These are phyloP conservation scores for Vaccinium macrocarpon DNA, from an alignment of 148 eudicot genomes.

Conservation along the genomic window DNA sequence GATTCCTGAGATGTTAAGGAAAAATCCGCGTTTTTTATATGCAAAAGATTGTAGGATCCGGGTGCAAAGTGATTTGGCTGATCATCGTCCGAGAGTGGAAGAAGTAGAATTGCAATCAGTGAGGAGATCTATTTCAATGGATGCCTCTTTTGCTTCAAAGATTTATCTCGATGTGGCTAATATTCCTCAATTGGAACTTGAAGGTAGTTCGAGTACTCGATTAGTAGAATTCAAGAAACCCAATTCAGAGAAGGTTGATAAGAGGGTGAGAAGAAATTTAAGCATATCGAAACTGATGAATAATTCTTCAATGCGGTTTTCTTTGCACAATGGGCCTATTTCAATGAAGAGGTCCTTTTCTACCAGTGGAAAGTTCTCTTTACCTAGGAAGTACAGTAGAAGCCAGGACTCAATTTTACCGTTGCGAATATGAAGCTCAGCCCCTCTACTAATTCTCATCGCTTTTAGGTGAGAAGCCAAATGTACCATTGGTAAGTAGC, in stretches of 20 bases:
- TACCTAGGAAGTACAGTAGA: slow-evolving; percentile 35
- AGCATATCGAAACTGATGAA: slow-evolving; percentile 32
- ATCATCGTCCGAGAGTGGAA: slow-evolving; percentile 25
- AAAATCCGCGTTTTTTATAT: background rate
- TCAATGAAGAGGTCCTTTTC: slow-evolving; percentile 61
- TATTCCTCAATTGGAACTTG: slow-evolving; percentile 20
- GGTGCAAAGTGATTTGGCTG: slow-evolving; percentile 53
- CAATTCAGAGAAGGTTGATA: slow-evolving; percentile 14
- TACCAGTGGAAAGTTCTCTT: slow-evolving; percentile 37
- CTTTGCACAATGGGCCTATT: slow-evolving; percentile 39
- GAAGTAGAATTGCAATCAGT: slow-evolving; percentile 24
- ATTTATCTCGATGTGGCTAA: slow-evolving; percentile 20
- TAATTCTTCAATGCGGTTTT: slow-evolving; percentile 38
- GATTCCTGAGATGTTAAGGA: slow-evolving; percentile 18
- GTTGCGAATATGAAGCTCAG: slow-evolving; percentile 20
- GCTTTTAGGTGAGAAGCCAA: background rate
- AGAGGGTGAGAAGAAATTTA: slow-evolving; percentile 14
- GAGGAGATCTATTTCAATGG: slow-evolving; percentile 61
- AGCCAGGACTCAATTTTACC: slow-evolving; percentile 47
- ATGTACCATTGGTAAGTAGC: background rate
- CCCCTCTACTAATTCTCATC: background rate
- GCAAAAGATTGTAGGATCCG: slow-evolving; percentile 27
- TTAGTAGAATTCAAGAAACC: slow-evolving; percentile 11
- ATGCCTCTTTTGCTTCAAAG: slow-evolving; percentile 27
- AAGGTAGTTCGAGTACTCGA: slow-evolving; percentile 30